Evolutionary conservation across 139 green algal species (phyloP), one percentile per base, ranked within the genome.

Genomic region (Coelastrella sp.): DNA sequence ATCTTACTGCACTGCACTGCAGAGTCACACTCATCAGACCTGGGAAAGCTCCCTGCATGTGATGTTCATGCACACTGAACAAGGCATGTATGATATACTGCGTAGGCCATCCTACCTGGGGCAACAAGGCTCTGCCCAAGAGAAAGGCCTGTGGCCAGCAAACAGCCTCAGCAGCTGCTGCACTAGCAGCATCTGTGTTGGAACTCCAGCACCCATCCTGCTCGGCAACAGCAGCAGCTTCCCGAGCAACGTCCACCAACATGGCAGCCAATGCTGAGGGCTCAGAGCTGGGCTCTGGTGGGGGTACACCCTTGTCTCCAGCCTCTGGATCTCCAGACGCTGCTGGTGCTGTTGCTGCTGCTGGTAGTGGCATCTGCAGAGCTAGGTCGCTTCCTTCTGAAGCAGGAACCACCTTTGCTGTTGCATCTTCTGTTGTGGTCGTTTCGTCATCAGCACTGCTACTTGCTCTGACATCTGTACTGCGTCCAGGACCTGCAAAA

Each of bases 91-190:
- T n/a, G n/a, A n/a, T n/a, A n/a, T n/a, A n/a, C n/a, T n/a, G n/a
- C n/a, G n/a, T n/a, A n/a, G n/a, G n/a, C n/a, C n/a, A n/a, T 3
- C 60, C 8, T 27, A 84, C 78, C 78, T 84, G 59, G 8, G 62
- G 15, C 60, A 84, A 27, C 62, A 75, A 48, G 4, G 27, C 37
- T 17, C 60, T 27, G 11, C 62, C 62, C 8, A 64, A 25, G 5
- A 75, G 40, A 35, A 84, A 84, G 1, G 59, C 78, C 41, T 84
- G 78, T 17, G 78, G 78, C 78, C 60, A 53, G 15, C 62, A 85
- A 27, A 85, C 62, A 17, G 38, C 60, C 35, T 84, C 77, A 34
- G 77, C 76, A n/a, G 51, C 76, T 32, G 38, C 38, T 13, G 34
- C 17, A 4, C 53, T 53, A 17, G 51, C 60, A n/a, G 73, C 45